A percentile compares a stretch with the other conserved stretches of the same genome.
Conservation (phyloP, 208 protist species). For the Crithidia fasciculata region DNA sequence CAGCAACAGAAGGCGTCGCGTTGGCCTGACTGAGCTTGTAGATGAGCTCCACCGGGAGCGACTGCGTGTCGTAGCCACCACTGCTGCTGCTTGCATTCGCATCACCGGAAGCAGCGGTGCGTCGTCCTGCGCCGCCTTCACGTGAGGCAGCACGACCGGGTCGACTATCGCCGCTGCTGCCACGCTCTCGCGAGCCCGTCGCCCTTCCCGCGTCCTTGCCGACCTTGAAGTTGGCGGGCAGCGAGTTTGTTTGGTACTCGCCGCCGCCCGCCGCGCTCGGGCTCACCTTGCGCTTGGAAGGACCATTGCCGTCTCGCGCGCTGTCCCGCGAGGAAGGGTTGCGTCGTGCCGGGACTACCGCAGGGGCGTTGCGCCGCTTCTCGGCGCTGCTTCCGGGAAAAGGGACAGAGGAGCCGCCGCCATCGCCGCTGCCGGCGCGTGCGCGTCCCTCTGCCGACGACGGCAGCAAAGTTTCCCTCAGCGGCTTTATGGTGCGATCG, state of each 20-base stretch:
- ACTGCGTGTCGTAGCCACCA: constrained; percentile 64
- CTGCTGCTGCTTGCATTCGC: neutral
- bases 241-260: constrained; percentile 65
- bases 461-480: constrained; percentile 15
- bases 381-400: neutral
- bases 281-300: constrained; percentile 2
- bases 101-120: neutral
- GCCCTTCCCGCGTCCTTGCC: constrained; percentile 5
- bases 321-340: constrained; percentile 18
- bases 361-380: neutral
- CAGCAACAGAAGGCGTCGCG: constrained; percentile 3
- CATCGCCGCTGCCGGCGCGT: constrained; percentile 2
- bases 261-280: neutral
- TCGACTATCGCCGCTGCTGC: constrained; percentile 11
- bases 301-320: constrained; percentile 3
- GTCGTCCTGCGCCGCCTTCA: constrained; percentile 3
- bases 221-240: constrained; percentile 60
- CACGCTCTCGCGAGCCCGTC: constrained; percentile 10
- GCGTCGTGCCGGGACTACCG: neutral
- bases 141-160: constrained; percentile 9
- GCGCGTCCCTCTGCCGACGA: constrained; percentile 21
- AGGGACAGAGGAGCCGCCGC: neutral
- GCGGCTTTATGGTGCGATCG: neutral
- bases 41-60: constrained; percentile 68
- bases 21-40: constrained; percentile 41